Conservation (phyloP, 768 basidiomycete species). For the Asterophora parasitica region DNA sequence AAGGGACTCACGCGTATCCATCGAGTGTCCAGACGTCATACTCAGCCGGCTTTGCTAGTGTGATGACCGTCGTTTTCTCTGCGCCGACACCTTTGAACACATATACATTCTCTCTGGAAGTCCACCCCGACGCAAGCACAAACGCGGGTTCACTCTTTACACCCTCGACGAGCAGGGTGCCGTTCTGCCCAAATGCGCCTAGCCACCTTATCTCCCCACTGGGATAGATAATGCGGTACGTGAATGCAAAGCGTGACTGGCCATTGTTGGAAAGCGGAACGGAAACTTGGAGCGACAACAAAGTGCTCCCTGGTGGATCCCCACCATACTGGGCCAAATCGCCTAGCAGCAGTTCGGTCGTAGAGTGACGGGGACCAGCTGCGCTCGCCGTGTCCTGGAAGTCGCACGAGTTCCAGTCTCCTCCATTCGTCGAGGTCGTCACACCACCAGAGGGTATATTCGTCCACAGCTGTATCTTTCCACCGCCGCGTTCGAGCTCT, state of each 20-base stretch:
- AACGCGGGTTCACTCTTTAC: slow-evolving; percentile 15
- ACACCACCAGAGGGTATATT: slow-evolving; percentile 24
- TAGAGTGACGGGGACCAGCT: background rate
- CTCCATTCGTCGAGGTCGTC: slow-evolving; percentile 5
- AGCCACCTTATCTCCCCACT: slow-evolving; percentile 42
- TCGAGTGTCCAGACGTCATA: slow-evolving; percentile 21
- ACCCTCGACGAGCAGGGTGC: slow-evolving; percentile 30
- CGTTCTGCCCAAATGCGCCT: slow-evolving; percentile 40
- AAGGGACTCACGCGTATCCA: slow-evolving; percentile 17
- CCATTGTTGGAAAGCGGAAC: slow-evolving; percentile 7
- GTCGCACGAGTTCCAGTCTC: slow-evolving; percentile 32
- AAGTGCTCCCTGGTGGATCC: background rate
- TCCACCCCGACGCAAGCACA: slow-evolving; percentile 21
- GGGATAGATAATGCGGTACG: slow-evolving; percentile 44
- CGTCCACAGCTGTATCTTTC: slow-evolving; percentile 40
- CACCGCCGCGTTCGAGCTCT: slow-evolving; percentile 24
- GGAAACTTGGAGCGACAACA: slow-evolving; percentile 14
- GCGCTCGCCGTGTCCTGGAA: slow-evolving; percentile 18
- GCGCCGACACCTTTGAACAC: slow-evolving; percentile 2
- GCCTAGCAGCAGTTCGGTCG: background rate
- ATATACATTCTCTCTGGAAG: slow-evolving; percentile 2
- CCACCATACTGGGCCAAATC: background rate
- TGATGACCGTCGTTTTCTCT: slow-evolving; percentile 11
- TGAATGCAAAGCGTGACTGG: slow-evolving; percentile 31
- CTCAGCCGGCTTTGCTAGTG: slow-evolving; percentile 17